Percentiles rank a stretch among this genome's conserved stretches.
phyloP scores from a whole-genome alignment of 148 eudicot species.

The Silene uniflora region DNA sequence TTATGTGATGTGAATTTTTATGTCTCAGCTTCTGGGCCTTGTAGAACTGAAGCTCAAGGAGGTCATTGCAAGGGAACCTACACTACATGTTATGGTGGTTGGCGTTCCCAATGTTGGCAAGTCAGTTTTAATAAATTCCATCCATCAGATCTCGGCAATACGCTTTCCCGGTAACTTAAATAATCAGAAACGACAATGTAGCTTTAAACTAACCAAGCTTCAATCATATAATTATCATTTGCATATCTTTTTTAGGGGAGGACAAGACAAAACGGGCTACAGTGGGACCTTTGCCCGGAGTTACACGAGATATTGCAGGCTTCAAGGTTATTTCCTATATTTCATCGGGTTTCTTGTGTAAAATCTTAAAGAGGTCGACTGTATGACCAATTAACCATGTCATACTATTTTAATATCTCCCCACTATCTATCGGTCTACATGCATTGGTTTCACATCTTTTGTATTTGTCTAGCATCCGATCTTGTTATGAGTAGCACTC shows the following conservation, averaged over 20 bases:
- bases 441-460: not conserved
- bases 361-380: not conserved
- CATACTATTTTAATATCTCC: not conserved
- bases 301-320: conserved; percentile 99
- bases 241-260: conserved; percentile 63
- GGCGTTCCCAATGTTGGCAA: conserved; percentile 99
- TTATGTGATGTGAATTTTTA: conserved; percentile 18
- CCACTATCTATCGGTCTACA: not conserved
- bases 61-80: conserved; percentile 75
- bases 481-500: not conserved
- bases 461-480: not conserved
- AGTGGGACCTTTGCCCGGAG: conserved; percentile 99
- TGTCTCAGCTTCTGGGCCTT: conserved; percentile 68
- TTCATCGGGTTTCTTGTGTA: not conserved
- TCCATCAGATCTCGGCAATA: conserved; percentile 71
- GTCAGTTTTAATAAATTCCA: conserved; percentile 85
- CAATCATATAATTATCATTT: conserved; percentile 21
- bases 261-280: conserved; percentile 73
- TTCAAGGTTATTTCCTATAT: conserved; percentile 52
- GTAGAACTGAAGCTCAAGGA: conserved; percentile 91
- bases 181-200: not conserved
- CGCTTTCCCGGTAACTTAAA: conserved; percentile 73
- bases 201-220: not conserved
- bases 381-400: not conserved
- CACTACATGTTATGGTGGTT: conserved; percentile 91